Evolutionary conservation across 202 grass and related monocot species (phyloP), one percentile per base, ranked within the genome.

Genomic region (Alloteropsis angusta): DNA sequence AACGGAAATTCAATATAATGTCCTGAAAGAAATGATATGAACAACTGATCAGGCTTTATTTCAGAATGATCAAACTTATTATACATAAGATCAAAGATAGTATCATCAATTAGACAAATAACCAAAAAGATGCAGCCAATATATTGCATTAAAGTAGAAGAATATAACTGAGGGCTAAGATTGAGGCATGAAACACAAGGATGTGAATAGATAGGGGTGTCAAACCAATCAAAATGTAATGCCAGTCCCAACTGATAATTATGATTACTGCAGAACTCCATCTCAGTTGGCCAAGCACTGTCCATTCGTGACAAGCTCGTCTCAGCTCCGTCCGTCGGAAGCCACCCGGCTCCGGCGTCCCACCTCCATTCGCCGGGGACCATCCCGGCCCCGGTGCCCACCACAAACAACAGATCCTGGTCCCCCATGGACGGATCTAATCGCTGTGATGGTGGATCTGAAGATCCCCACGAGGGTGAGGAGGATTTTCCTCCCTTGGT

Each of bases 1-100:
- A 45, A 15, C 42, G 76, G 26, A 96, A 85, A 64, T 96, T 91
- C 77, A 73, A 78, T 42, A 87, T 76, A 65, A 93, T 89, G 34
- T 83, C 92, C 96, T 96, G 92, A 71, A 80, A 92, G 18, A 74
- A 67, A 79, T 60, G 66, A 78, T 35, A 76, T 4, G 67, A 60
- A 74, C 34, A 45, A 38, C n/a, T 76, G 21, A 47, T 88, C 75
- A 84, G 64, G 47, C 4, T 30, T 67, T 50, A 53, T 42, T 6
- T 41, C 15, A 65, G 35, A 66, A 65, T 22, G 19, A 68, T 83
- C 18, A 47, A 43, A 61, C 11, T 44, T 73, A 38, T 59, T 4
- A 58, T 68, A 68, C 28, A 26, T 8, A 69, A 28, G 17, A 46
- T 58, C 18, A 39, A 26, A 67, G 6, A 44, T 15, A 57, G 23